Percentiles rank a stretch among this genome's conserved stretches.
Evolutionary conservation across 495 filamentous ascomycete species (phyloP).

Genomic region (Podospora sp.): DNA sequence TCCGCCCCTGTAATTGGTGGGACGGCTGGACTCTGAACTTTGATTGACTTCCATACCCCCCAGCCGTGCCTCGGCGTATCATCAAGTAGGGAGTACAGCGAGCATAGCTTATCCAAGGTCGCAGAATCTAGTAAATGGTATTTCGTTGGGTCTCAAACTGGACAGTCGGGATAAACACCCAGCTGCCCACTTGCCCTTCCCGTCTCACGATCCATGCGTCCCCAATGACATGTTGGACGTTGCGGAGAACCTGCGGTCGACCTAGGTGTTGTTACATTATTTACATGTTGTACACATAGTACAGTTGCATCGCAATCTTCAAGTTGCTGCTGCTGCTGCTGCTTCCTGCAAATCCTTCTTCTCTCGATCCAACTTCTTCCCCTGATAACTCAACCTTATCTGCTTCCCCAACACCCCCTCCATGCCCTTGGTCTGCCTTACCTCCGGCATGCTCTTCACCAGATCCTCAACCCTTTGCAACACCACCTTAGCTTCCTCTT

Average conservation of each 20-base stretch:
- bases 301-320: neutral
- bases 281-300: neutral
- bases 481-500: slow-evolving; percentile 41
- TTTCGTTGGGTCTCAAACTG: no score
- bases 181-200: no score
- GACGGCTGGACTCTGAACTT: no score
- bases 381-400: slow-evolving; percentile 43
- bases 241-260: no score
- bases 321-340: neutral
- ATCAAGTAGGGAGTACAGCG: no score
- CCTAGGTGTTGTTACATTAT: neutral
- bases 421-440: slow-evolving; percentile 41
- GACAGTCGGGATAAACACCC: no score
- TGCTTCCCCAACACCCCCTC: slow-evolving; percentile 41
- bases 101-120: no score
- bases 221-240: no score
- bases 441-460: slow-evolving; percentile 35
- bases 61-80: no score
- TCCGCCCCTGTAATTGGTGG: neutral
- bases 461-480: slow-evolving; percentile 35
- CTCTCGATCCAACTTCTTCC: slow-evolving; percentile 20
- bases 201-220: no score
- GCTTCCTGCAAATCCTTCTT: neutral
- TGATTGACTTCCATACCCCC: no score
- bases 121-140: no score